Evolutionary conservation across 495 filamentous ascomycete species (phyloP).

Genomic region (Lindgomyces ingoldianus): DNA sequence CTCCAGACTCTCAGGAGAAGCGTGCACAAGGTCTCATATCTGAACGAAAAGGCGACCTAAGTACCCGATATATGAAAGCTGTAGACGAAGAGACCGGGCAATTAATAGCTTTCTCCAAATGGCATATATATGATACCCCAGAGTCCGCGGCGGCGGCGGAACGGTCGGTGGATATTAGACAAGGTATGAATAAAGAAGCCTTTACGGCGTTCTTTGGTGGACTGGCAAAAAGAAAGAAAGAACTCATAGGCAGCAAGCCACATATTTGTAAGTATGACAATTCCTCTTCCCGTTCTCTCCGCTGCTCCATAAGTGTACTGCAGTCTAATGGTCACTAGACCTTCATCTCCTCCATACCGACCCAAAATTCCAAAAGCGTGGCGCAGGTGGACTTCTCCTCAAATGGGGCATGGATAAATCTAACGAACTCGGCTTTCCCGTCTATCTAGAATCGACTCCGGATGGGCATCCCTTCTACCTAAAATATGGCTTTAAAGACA

Average conservation of each 20-base stretch:
- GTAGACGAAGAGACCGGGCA: conserved; percentile 17
- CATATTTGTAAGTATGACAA: conserved; percentile 9
- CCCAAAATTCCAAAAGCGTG: conserved; percentile 12
- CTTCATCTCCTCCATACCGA: conserved; percentile 19
- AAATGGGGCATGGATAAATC: conserved; percentile 15
- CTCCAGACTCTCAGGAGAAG: conserved; percentile 2
- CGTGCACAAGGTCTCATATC: neutral
- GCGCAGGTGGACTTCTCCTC: conserved; percentile 15
- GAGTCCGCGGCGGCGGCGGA: neutral
- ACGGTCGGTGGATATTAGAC: neutral
- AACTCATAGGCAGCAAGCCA: conserved; percentile 17
- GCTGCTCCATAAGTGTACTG: neutral
- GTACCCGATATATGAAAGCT: conserved; percentile 5
- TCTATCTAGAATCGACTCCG: conserved; percentile 16
- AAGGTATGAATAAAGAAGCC: conserved; percentile 9
- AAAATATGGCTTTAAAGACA: conserved; percentile 19
- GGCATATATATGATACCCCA: conserved; percentile 12
- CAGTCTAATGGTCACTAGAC: conserved; percentile 1
- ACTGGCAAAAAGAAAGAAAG: conserved; percentile 9
- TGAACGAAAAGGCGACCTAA: conserved; percentile 1
- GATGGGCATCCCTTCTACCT: conserved; percentile 17
- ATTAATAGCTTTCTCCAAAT: conserved; percentile 23
- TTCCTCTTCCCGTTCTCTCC: neutral
- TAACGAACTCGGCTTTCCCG: conserved; percentile 9
- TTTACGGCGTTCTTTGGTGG: conserved; percentile 21